Conservation (phyloP, 177 flowering plant species). For the Vitis hybrid region DNA sequence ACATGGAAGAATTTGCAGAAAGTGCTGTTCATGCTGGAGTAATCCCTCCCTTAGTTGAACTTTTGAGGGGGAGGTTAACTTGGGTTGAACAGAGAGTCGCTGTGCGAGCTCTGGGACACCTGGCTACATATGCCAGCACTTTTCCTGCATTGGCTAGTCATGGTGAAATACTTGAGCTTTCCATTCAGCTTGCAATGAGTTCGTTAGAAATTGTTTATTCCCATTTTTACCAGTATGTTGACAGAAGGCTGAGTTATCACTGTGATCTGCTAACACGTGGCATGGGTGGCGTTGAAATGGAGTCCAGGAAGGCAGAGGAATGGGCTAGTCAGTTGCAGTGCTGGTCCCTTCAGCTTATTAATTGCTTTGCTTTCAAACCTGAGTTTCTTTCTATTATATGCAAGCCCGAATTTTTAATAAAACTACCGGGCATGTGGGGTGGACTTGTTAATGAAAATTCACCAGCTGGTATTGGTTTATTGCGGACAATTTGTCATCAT, state of each 20-base stretch:
- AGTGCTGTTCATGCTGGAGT: conserved; percentile 90
- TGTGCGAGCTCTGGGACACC: conserved; percentile 93
- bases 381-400: conserved; percentile 91
- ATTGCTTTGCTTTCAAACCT: conserved; percentile 95
- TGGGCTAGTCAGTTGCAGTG: conserved; percentile 99
- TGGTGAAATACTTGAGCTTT: conserved; percentile 90
- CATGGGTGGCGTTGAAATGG: conserved; percentile 99
- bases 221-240: conserved; percentile 86
- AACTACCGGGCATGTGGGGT: conserved; percentile 99
- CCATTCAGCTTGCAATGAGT: conserved; percentile 92
- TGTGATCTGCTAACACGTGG: conserved; percentile 98
- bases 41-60: conserved; percentile 88
- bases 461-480: conserved; percentile 96
- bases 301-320: conserved; percentile 98
- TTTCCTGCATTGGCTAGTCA: conserved; percentile 83
- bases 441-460: conserved; percentile 99
- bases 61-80: conserved; percentile 88
- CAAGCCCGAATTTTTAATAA: conserved; percentile 81
- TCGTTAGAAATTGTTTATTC: conserved; percentile 94
- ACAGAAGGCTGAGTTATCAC: conserved; percentile 85
- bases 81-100: conserved; percentile 99
- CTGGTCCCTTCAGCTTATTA: conserved; percentile 98
- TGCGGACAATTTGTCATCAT: conserved; percentile 93
- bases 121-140: conserved; percentile 90
- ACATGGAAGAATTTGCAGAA: conserved; percentile 97